Percentiles rank a stretch among this genome's conserved stretches.
Evolutionary conservation across 2,329 filamentous ascomycete genomes (phyloP).

Genomic region (Penicillium polonicum): DNA sequence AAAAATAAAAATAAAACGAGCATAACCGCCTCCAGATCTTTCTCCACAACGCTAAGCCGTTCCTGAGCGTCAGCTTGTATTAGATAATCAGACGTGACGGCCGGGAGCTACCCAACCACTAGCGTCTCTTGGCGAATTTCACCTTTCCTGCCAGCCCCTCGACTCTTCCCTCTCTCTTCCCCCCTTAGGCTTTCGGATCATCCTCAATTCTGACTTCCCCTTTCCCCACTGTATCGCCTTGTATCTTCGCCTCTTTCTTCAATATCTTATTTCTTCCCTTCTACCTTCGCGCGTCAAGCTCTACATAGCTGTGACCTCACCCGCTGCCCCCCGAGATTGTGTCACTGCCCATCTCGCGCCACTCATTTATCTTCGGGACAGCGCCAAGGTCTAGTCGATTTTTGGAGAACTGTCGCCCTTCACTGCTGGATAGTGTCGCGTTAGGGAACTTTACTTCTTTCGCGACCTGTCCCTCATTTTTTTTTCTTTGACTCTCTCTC

Average conservation of each 20-base stretch:
- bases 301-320: conserved; percentile 8
- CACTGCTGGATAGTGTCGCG: conserved; percentile 12
- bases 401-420: conserved; percentile 3
- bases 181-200: conserved; percentile 19
- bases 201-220: conserved; percentile 10
- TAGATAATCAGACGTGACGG: conserved; percentile 20
- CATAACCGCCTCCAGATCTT: conserved; percentile 25
- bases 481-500: background rate
- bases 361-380: conserved; percentile 6
- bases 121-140: conserved; percentile 27
- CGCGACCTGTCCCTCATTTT: background rate
- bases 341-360: conserved; percentile 8
- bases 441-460: conserved; percentile 1
- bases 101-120: conserved; percentile 28
- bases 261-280: conserved; percentile 6
- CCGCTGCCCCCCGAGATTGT: conserved; percentile 7
- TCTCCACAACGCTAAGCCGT: conserved; percentile 23
- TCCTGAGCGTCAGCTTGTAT: conserved; percentile 19
- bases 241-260: conserved; percentile 1
- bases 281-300: conserved; percentile 9
- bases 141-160: conserved; percentile 31
- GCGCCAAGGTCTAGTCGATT: conserved; percentile 3
- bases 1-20: conserved; percentile 7
- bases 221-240: conserved; percentile 8
- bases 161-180: conserved; percentile 24